These are phyloP conservation scores for Blastosporella zonata DNA, from an alignment of 1,284 basidiomycete species.

Conservation along the genomic window DNA sequence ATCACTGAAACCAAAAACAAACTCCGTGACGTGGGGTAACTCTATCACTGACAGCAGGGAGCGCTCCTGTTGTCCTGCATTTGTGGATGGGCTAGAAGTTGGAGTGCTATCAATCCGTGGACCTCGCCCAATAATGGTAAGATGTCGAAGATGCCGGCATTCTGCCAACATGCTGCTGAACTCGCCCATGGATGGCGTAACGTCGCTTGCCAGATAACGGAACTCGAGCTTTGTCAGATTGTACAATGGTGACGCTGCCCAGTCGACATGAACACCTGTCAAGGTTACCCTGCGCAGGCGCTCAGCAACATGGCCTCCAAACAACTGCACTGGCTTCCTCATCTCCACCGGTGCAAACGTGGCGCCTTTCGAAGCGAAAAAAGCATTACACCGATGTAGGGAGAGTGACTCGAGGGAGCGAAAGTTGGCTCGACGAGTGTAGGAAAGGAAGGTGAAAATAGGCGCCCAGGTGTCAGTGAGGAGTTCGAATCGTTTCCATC, in stretches of 20 bases:
- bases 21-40: conserved; percentile 32
- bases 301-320: conserved; percentile 32
- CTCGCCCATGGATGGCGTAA: conserved; percentile 45
- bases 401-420: conserved; percentile 39
- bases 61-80: background rate
- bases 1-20: conserved; percentile 48
- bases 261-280: conserved; percentile 52
- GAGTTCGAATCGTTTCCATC: conserved; percentile 47
- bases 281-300: conserved; percentile 41
- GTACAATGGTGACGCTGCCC: conserved; percentile 35
- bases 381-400: conserved; percentile 53
- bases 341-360: conserved; percentile 41
- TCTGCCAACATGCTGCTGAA: conserved; percentile 39
- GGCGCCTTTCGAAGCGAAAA: conserved; percentile 42
- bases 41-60: conserved; percentile 19
- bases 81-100: background rate
- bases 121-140: conserved; percentile 50
- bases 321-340: conserved; percentile 38
- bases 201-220: conserved; percentile 49
- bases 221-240: conserved; percentile 46
- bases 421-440: conserved; percentile 28
- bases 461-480: conserved; percentile 57
- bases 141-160: conserved; percentile 37
- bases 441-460: conserved; percentile 46
- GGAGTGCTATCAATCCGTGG: conserved; percentile 29